Percentiles rank a stretch among this genome's conserved stretches.
Evolutionary conservation across 345 rosid genomes (phyloP).

Genomic region (Rhodamnia rubescens): DNA sequence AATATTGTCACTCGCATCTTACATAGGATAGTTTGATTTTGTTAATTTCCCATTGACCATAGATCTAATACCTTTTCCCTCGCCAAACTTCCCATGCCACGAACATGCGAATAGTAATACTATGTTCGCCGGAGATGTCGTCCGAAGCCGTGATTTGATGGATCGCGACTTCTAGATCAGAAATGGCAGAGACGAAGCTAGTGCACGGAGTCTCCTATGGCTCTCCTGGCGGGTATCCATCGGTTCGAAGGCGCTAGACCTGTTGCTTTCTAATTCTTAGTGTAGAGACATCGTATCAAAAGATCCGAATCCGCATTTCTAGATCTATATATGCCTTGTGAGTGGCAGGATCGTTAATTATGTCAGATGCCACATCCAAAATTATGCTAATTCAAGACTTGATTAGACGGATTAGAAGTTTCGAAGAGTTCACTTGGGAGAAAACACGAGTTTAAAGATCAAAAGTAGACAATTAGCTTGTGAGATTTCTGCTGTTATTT

Average conservation of each 20-base stretch:
- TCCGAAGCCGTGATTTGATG: background rate
- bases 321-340: background rate
- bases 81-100: no score
- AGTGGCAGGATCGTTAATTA: no score
- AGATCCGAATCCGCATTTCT: background rate
- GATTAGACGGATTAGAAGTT: no score
- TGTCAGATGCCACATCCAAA: no score
- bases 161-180: background rate
- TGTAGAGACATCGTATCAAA: background rate
- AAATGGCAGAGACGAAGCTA: background rate
- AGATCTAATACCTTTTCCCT: background rate
- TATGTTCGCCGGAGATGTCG: background rate
- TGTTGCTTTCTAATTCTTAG: background rate
- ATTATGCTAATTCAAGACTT: no score
- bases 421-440: no score
- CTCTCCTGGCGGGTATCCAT: background rate
- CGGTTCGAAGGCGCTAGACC: background rate
- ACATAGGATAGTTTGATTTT: background rate
- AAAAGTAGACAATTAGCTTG: no score
- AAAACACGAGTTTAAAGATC: no score
- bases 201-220: rapidly evolving
- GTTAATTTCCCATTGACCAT: background rate
- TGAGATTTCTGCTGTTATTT: no score
- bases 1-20: background rate
- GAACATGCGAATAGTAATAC: no score